Percentiles rank a stretch among this genome's conserved stretches.
Evolutionary conservation across 805 yeast genomes (phyloP).

Genomic region (Teunomyces barrocoloradensis): DNA sequence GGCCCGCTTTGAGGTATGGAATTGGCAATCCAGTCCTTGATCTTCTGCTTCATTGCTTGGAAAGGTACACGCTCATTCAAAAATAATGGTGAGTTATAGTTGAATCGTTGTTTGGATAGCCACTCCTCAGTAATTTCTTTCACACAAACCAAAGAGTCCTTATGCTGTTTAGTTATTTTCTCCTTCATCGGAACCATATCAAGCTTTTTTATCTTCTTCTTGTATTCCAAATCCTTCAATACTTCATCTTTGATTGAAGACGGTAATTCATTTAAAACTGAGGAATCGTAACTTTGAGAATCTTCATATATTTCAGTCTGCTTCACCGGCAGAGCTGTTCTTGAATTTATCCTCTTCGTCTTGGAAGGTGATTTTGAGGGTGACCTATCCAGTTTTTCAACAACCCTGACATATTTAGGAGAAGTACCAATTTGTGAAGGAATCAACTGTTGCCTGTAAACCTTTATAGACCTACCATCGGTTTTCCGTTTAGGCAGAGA

Average conservation of each 20-base stretch:
- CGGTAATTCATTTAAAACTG: slow-evolving; percentile 38
- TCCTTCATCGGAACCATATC: slow-evolving; percentile 26
- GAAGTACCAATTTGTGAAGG: slow-evolving; percentile 30
- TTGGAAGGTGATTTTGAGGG: slow-evolving; percentile 19
- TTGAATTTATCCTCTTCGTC: slow-evolving; percentile 9
- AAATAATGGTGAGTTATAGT: slow-evolving; percentile 8
- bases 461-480: slow-evolving; percentile 14
- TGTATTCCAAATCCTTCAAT: slow-evolving; percentile 32
- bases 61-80: slow-evolving; percentile 1
- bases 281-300: slow-evolving; percentile 32
- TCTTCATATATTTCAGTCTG: slow-evolving; percentile 14
- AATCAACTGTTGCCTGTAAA: slow-evolving; percentile 35
- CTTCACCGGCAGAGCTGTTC: slow-evolving; percentile 14
- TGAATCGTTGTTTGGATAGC: slow-evolving; percentile 18
- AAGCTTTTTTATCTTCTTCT: slow-evolving; percentile 22
- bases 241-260: slow-evolving; percentile 36
- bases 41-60: slow-evolving; percentile 9
- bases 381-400: slow-evolving; percentile 27
- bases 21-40: slow-evolving; percentile 26
- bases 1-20: slow-evolving; percentile 34
- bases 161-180: slow-evolving; percentile 17
- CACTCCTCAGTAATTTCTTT: slow-evolving; percentile 18
- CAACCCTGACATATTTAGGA: slow-evolving; percentile 30
- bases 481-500: slow-evolving; percentile 2
- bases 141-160: slow-evolving; percentile 11